Conservation (phyloP, 2,329 filamentous ascomycete species). For the Scolecobasidium constrictum region DNA sequence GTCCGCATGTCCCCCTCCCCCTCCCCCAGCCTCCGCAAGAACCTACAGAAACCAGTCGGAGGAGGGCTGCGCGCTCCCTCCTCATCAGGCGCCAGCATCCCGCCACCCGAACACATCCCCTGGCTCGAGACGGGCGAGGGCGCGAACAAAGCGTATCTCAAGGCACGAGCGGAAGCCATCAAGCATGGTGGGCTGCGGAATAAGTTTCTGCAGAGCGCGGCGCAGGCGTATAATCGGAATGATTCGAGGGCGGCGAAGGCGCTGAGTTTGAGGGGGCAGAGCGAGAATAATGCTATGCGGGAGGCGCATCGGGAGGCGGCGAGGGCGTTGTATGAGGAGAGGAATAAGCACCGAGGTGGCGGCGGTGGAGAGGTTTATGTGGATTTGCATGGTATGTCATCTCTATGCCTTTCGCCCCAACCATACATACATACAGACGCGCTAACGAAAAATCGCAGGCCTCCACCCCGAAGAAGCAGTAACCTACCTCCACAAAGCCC, state of each 20-base stretch:
- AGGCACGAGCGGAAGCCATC: slow-evolving; percentile 89
- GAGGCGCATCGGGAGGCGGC: slow-evolving; percentile 94
- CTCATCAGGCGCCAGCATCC: slow-evolving; percentile 70
- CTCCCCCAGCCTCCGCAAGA: slow-evolving; percentile 43
- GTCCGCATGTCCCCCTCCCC: slow-evolving; percentile 91
- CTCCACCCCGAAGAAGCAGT: slow-evolving; percentile 97
- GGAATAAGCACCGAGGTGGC: slow-evolving; percentile 57
- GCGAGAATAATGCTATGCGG: slow-evolving; percentile 93
- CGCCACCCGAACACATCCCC: slow-evolving; percentile 81
- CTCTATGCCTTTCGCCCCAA: background rate
- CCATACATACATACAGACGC: slow-evolving; percentile 2
- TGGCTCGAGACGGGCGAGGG: slow-evolving; percentile 91
- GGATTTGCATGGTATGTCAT: slow-evolving; percentile 62
- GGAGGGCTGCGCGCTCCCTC: slow-evolving; percentile 58
- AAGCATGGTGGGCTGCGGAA: slow-evolving; percentile 94
- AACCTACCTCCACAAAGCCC: slow-evolving; percentile 79
- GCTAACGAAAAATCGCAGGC: slow-evolving; percentile 27
- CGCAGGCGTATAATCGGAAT: slow-evolving; percentile 97
- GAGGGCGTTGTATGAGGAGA: slow-evolving; percentile 81
- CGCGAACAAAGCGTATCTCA: slow-evolving; percentile 89
- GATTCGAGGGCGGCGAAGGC: slow-evolving; percentile 94
- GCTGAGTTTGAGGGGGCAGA: slow-evolving; percentile 84
- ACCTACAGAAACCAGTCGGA: slow-evolving; percentile 2
- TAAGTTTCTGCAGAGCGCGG: slow-evolving; percentile 86
- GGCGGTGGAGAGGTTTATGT: slow-evolving; percentile 70